These are phyloP conservation scores for Marasmius oreades DNA, from an alignment of 1,284 basidiomycete genomes.

Conservation along the genomic window DNA sequence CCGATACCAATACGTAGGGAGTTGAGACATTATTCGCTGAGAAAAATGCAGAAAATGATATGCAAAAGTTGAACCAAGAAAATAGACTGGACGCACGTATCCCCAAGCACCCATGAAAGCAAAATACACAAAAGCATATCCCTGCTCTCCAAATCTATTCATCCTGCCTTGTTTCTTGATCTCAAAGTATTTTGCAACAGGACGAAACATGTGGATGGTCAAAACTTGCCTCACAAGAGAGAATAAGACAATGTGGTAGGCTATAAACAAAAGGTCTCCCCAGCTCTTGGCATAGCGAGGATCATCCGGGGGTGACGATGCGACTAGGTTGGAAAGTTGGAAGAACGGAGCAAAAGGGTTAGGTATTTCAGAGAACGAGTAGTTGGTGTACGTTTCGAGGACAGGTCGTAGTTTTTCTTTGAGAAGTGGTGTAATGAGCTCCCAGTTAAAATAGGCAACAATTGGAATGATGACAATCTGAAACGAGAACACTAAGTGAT, in stretches of 20 bases:
- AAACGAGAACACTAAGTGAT: conserved; percentile 70
- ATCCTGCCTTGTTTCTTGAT: conserved; percentile 68
- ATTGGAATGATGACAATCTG: conserved; percentile 71
- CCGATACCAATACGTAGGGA: conserved; percentile 89
- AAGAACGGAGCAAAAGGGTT: conserved; percentile 83
- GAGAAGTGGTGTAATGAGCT: conserved; percentile 35
- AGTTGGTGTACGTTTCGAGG: too few species aligned
- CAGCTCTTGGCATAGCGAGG: conserved; percentile 77
- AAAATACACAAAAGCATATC: conserved; percentile 85
- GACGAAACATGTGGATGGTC: conserved; percentile 68
- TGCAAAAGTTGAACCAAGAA: background rate
- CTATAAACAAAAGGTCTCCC: conserved; percentile 79
- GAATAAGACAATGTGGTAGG: conserved; percentile 89
- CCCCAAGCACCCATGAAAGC: conserved; percentile 70
- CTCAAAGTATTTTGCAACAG: conserved; percentile 70
- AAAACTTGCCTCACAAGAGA: conserved; percentile 86
- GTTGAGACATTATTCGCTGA: conserved; percentile 80
- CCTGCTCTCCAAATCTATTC: conserved; percentile 87
- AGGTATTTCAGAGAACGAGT: conserved; percentile 38
- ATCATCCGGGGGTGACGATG: conserved; percentile 49
- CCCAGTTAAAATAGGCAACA: conserved; percentile 74
- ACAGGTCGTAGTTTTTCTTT: conserved; percentile 8
- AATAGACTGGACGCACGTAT: conserved; percentile 50
- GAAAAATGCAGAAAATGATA: background rate
- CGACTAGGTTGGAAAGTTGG: conserved; percentile 70